These are phyloP conservation scores for Lepidopterella palustris DNA, from an alignment of 495 filamentous ascomycete genomes.

Conservation along the genomic window DNA sequence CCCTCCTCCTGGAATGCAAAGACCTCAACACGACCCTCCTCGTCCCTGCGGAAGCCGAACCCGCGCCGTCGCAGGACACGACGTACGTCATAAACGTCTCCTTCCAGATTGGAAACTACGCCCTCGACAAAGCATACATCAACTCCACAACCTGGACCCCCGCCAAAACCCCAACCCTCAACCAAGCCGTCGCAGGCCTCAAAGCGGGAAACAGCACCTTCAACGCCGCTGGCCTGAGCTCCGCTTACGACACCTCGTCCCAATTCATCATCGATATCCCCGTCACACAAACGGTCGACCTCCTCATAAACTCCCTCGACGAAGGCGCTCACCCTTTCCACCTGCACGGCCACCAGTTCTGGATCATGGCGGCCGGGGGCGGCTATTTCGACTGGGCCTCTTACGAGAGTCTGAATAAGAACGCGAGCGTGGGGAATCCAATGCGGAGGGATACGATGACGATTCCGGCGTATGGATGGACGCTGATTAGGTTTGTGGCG, in stretches of 20 bases:
- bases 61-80: not conserved
- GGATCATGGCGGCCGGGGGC: slow-evolving; percentile 27
- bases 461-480: slow-evolving; percentile 30
- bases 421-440: slow-evolving; percentile 31
- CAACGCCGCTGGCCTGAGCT: slow-evolving; percentile 26
- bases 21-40: slow-evolving; percentile 24
- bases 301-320: not conserved
- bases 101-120: not conserved
- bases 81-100: not conserved
- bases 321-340: slow-evolving; percentile 22
- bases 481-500: slow-evolving; percentile 32
- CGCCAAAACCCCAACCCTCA: slow-evolving; percentile 17
- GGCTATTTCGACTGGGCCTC: slow-evolving; percentile 26
- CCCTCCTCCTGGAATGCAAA: slow-evolving; percentile 22
- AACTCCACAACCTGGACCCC: slow-evolving; percentile 26
- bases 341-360: slow-evolving; percentile 37
- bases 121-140: not conserved
- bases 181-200: slow-evolving; percentile 29
- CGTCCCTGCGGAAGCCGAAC: slow-evolving; percentile 7
- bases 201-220: slow-evolving; percentile 27
- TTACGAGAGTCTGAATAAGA: slow-evolving; percentile 12
- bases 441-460: slow-evolving; percentile 30
- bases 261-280: not conserved
- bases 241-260: slow-evolving; percentile 11
- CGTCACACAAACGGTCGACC: not conserved